Evolutionary conservation across 495 filamentous ascomycete genomes (phyloP).

Genomic region (Tuber magnatum): DNA sequence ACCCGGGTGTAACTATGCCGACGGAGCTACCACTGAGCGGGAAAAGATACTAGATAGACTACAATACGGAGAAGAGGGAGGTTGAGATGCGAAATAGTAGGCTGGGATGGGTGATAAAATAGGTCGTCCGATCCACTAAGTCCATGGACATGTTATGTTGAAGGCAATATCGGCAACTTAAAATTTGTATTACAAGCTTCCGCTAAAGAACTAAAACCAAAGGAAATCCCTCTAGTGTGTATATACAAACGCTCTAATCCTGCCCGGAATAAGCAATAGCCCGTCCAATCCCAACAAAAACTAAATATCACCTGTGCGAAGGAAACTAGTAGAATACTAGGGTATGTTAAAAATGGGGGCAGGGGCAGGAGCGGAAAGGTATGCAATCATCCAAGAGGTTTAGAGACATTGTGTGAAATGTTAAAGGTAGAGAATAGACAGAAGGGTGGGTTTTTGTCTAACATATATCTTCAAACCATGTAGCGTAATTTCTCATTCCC

Average conservation of each 20-base stretch:
- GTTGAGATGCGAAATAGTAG: background rate
- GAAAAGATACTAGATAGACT: background rate
- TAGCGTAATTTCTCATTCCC: background rate
- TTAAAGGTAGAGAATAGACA: background rate
- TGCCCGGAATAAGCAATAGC: background rate
- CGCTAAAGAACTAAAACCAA: background rate
- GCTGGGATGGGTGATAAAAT: background rate
- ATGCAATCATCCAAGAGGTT: background rate
- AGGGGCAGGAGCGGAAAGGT: too few relatives aligned
- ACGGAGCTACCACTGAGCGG: background rate
- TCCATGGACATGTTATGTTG: background rate
- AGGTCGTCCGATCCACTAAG: background rate
- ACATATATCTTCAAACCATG: background rate
- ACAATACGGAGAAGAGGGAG: too few relatives aligned
- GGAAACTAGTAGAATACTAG: background rate
- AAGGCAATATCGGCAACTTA: background rate
- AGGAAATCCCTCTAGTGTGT: background rate
- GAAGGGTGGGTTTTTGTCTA: background rate
- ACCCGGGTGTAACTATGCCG: background rate
- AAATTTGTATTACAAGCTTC: background rate
- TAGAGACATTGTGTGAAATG: background rate
- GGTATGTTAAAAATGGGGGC: too few relatives aligned
- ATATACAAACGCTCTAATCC: background rate
- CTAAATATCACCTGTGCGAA: background rate
- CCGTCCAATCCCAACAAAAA: background rate